phyloP scores from a whole-genome alignment of 1,284 basidiomycete genomes.

The Malassezia restricta region DNA sequence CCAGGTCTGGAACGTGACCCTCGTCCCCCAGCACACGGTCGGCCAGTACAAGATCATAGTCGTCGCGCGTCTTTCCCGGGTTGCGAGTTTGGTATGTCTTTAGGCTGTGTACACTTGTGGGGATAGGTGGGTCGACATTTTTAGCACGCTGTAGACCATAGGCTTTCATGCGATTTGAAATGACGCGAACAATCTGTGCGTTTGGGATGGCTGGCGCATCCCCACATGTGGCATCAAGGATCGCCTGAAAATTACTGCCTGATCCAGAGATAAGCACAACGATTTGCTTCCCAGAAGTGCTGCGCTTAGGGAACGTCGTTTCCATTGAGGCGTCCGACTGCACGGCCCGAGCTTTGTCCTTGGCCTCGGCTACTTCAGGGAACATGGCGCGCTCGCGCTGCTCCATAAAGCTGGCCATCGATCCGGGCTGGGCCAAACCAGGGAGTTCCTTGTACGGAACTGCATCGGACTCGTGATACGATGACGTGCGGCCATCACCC shows the following conservation, averaged over 20 bases:
- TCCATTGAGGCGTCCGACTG: neutral
- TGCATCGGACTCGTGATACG: conserved; percentile 31
- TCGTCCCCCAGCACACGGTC: conserved; percentile 53
- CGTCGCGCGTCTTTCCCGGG: conserved; percentile 58
- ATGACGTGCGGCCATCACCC: conserved; percentile 36
- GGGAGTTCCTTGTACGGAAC: conserved; percentile 20
- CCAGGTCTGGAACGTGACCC: conserved; percentile 57
- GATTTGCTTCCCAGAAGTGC: conserved; percentile 27
- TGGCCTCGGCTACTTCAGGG: conserved; percentile 1
- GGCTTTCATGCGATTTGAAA: conserved; percentile 85
- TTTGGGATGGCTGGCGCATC: conserved; percentile 49
- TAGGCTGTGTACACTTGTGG: conserved; percentile 69
- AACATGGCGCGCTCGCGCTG: conserved; percentile 18
- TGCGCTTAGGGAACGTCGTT: neutral
- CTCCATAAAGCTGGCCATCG: conserved; percentile 36
- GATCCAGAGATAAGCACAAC: conserved; percentile 43
- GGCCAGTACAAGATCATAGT: conserved; percentile 79
- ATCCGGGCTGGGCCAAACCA: conserved; percentile 23
- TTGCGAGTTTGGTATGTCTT: conserved; percentile 70
- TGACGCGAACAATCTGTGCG: conserved; percentile 63
- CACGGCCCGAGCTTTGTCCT: neutral
- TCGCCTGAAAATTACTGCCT: conserved; percentile 81
- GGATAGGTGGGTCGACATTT: conserved; percentile 57
- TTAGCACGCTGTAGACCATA: conserved; percentile 77
- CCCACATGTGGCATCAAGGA: conserved; percentile 70